A percentile compares a stretch with the other conserved stretches of the same genome.
phyloP scores from a whole-genome alignment of 305 asterid genomes.

The Rubia peregrina region DNA sequence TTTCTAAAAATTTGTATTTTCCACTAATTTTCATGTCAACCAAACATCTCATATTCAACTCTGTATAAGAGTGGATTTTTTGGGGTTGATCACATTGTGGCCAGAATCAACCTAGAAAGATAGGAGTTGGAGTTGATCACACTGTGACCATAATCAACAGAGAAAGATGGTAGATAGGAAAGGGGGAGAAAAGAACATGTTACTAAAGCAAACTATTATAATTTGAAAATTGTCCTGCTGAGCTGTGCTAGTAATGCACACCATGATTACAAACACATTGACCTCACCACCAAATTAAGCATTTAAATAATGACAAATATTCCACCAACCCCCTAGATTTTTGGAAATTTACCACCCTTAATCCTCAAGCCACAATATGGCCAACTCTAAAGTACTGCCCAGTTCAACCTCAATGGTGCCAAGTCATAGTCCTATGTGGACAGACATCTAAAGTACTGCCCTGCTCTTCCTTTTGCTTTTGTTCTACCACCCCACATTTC shows the following conservation, averaged over 20 bases:
- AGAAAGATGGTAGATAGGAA: slow-evolving; percentile 21
- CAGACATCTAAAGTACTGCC: slow-evolving; percentile 27
- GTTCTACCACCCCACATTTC: slow-evolving; percentile 52
- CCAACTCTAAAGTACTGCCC: slow-evolving; percentile 14
- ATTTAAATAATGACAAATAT: slow-evolving; percentile 21
- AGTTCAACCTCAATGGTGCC: slow-evolving; percentile 28
- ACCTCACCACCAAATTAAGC: slow-evolving; percentile 35
- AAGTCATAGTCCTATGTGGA: slow-evolving; percentile 66
- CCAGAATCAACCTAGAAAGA: too few relatives aligned
- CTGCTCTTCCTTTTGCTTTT: slow-evolving; percentile 58
- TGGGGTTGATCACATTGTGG: too few relatives aligned
- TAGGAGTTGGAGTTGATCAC: not conserved
- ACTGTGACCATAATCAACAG: not conserved
- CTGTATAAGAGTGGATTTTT: too few relatives aligned
- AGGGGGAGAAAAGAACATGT: slow-evolving; percentile 39
- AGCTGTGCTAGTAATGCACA: slow-evolving; percentile 29
- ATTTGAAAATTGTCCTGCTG: slow-evolving; percentile 6
- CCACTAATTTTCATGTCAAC: too few relatives aligned
- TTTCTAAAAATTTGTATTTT: too few relatives aligned
- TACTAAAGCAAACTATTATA: slow-evolving; percentile 18
- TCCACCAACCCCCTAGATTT: slow-evolving; percentile 21
- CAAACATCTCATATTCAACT: too few relatives aligned
- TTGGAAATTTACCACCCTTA: slow-evolving; percentile 21
- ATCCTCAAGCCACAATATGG: slow-evolving; percentile 16
- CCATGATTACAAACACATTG: slow-evolving; percentile 50